A percentile compares a stretch with the other conserved stretches of the same genome.
Conservation (phyloP, 2,329 filamentous ascomycete species). For the Phialemonium atrogriseum region DNA sequence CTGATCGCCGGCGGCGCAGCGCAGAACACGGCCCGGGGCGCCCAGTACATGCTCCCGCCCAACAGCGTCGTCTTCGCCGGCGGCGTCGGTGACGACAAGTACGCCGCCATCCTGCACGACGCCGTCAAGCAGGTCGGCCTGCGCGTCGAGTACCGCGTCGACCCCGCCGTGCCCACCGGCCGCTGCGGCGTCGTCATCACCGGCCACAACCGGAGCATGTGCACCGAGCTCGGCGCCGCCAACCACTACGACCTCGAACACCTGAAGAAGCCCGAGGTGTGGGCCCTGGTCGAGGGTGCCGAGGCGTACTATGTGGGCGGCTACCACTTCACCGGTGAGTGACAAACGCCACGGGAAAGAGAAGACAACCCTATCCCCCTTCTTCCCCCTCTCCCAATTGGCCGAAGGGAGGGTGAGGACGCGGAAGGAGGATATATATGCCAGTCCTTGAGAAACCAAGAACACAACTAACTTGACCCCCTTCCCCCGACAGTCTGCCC, state of each 20-base stretch:
- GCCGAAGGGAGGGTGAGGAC: too few species aligned
- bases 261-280: conserved; percentile 83
- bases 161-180: conserved; percentile 75
- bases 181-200: conserved; percentile 96
- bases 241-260: conserved; percentile 97
- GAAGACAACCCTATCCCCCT: background rate
- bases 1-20: conserved; percentile 93
- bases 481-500: conserved; percentile 70
- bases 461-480: conserved; percentile 2
- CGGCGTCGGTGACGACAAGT: conserved; percentile 92
- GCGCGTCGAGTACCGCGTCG: conserved; percentile 89
- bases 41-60: conserved; percentile 86
- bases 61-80: conserved; percentile 92
- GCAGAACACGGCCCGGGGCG: conserved; percentile 94
- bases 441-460: background rate
- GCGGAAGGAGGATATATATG: too few species aligned
- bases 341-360: too few species aligned
- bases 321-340: conserved; percentile 76
- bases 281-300: conserved; percentile 83
- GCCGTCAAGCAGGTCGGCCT: conserved; percentile 84
- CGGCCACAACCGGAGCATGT: conserved; percentile 88
- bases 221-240: conserved; percentile 89
- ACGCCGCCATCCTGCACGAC: conserved; percentile 77
- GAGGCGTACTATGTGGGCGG: conserved; percentile 89
- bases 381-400: too few species aligned